Conservation (phyloP, 345 rosid species). For the Trapa incisa region DNA sequence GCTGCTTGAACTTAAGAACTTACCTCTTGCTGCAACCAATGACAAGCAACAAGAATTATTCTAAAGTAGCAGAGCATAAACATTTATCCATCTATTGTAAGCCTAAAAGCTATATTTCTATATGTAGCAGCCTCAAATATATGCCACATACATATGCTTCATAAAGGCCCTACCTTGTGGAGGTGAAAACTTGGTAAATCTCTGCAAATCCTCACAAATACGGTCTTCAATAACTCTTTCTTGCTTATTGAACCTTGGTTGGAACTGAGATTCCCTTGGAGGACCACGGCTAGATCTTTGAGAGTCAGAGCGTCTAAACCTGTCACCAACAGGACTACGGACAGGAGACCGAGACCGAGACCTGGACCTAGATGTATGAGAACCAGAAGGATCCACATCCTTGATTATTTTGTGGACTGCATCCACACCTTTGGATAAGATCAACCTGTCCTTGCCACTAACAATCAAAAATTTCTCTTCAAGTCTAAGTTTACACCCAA, state of each 20-base stretch:
- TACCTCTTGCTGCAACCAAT: slow-evolving; percentile 90
- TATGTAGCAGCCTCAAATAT: slow-evolving; percentile 34
- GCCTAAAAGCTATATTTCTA: slow-evolving; percentile 31
- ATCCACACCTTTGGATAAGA: slow-evolving; percentile 91
- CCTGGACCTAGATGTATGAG: slow-evolving; percentile 74
- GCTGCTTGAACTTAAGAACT: slow-evolving; percentile 74
- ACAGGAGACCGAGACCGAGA: slow-evolving; percentile 30
- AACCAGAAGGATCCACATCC: slow-evolving; percentile 56
- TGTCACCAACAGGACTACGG: slow-evolving; percentile 49
- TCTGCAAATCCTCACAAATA: slow-evolving; percentile 57
- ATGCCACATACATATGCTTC: slow-evolving; percentile 45
- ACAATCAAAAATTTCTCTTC: slow-evolving; percentile 90
- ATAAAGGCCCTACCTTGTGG: slow-evolving; percentile 98
- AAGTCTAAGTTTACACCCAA: slow-evolving; percentile 83
- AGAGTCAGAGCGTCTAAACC: slow-evolving; percentile 50
- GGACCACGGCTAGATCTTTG: slow-evolving; percentile 44
- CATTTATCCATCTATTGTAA: slow-evolving; percentile 7
- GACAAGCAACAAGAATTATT: slow-evolving; percentile 26
- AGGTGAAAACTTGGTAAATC: slow-evolving; percentile 67
- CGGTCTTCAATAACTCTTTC: slow-evolving; percentile 60
- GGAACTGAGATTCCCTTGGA: slow-evolving; percentile 51
- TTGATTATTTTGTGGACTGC: slow-evolving; percentile 77
- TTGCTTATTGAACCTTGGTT: slow-evolving; percentile 55
- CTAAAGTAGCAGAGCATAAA: slow-evolving; percentile 15
- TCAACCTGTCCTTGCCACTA: slow-evolving; percentile 85